phyloP scores from a whole-genome alignment of 2,329 filamentous ascomycete species.

The Epichloe amarillans region DNA sequence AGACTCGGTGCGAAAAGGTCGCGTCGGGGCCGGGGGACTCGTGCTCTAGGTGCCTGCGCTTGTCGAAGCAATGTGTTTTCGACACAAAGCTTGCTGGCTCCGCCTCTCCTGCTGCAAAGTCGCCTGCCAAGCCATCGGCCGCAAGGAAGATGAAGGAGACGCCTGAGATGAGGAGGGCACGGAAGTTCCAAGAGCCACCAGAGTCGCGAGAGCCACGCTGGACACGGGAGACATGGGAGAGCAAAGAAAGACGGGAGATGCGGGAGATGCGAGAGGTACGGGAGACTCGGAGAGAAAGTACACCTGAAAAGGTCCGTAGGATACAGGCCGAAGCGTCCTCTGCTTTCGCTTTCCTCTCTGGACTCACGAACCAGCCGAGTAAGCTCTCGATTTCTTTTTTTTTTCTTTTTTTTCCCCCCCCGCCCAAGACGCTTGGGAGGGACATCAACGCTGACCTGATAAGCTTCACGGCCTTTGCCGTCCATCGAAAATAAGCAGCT shows the following conservation, averaged over 20 bases:
- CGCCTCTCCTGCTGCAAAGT: background rate
- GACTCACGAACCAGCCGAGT: background rate
- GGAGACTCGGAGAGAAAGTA: background rate
- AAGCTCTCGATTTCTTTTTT: background rate
- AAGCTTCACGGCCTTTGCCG: background rate
- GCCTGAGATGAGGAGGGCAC: background rate
- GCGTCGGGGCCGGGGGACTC: background rate
- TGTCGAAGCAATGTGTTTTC: conserved; percentile 4
- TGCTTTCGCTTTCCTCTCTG: background rate
- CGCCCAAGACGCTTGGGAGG: background rate
- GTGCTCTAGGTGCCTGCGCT: conserved; percentile 1
- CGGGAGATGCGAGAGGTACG: background rate
- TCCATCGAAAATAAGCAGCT: conserved; percentile 4
- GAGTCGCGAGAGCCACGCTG: background rate
- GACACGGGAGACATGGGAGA: no score
- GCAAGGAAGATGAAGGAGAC: background rate
- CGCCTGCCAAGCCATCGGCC: background rate
- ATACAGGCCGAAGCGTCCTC: background rate
- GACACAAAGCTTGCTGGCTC: background rate
- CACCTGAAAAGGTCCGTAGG: background rate
- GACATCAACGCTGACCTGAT: background rate
- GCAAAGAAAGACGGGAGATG: background rate
- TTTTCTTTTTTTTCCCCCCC: no score
- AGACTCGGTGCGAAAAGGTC: conserved; percentile 4
- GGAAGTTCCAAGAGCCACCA: background rate